Evolutionary conservation across 2,329 filamentous ascomycete species (phyloP), one percentile per base, ranked within the genome.

Genomic region (Aspergillus neotritici): DNA sequence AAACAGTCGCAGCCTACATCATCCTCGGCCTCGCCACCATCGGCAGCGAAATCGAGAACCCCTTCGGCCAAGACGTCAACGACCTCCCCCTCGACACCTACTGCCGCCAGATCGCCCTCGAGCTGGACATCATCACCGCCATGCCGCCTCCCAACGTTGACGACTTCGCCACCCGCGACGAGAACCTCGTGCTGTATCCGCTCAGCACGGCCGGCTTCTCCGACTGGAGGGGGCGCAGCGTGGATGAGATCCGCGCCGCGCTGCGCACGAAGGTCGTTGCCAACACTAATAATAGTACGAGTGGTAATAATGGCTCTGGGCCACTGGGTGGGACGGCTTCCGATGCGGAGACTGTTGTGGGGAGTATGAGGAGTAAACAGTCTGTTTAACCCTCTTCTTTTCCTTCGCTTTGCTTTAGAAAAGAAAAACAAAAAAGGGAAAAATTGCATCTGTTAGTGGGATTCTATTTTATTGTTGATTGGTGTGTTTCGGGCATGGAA

Each of bases 11-110:
- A 3, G 82, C 84, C 3, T 91, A 91, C 65, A 91, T 93, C 53
- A 91, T 93, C 61, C 78, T 93, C 47, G 86, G 85, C 16, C 79
- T 93, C 35, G 76, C 80, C 4, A 74, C 78, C 50, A 91, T 91
- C 56, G 87, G 87, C 31, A 80, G 80, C 50, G 86, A 93, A 66
- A 85, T 93, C 51, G 87, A 93, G 65, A 88, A 93, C 58, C 87
- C 87, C 5, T 93, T 93, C 63, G 87, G 87, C 44, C 75, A 82
- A 51, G 87, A 93, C 50, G 86, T 90, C 54, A 93, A 93, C 60
- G 87, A 93, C 64, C 69, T 90, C 33, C 84, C 84, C 0, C 74
- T 90, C 3, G 87, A 91, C 59, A 70, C 75, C 11, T 94, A 82
- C 72, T 93, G 87, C 67, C 76, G 82, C 31, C 84, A 89, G 57